Evolutionary conservation across 1,284 basidiomycete genomes (phyloP).

Genomic region (Trametes sp.): DNA sequence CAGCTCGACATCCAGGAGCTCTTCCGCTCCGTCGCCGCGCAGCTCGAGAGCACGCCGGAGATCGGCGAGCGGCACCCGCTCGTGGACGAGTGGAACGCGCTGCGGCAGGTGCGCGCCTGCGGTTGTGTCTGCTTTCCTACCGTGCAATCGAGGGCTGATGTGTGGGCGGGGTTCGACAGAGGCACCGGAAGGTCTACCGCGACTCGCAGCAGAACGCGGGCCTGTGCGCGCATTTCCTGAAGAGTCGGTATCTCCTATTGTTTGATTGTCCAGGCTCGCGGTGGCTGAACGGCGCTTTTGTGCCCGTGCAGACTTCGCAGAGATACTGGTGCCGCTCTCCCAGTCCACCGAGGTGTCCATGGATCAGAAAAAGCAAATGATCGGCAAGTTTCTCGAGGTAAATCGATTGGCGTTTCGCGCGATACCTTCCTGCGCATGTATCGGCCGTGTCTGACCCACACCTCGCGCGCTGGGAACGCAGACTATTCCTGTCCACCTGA

Average conservation of each 20-base stretch:
- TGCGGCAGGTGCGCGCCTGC: conserved; percentile 33
- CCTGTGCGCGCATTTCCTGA: conserved; percentile 39
- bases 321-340: conserved; percentile 39
- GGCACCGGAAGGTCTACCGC: conserved; percentile 36
- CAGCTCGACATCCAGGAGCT: conserved; percentile 40
- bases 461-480: conserved; percentile 11
- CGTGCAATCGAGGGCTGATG: background rate
- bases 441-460: too few relatives aligned
- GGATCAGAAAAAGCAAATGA: conserved; percentile 42
- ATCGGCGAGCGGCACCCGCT: conserved; percentile 37
- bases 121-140: background rate
- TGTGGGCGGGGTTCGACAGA: conserved; percentile 12
- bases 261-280: background rate
- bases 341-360: conserved; percentile 34
- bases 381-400: conserved; percentile 43
- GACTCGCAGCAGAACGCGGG: conserved; percentile 41
- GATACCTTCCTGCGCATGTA: too few relatives aligned
- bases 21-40: conserved; percentile 36
- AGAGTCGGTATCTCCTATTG: conserved; percentile 27
- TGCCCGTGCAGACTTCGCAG: conserved; percentile 35
- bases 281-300: background rate
- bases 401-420: background rate
- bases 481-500: conserved; percentile 40
- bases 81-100: conserved; percentile 34
- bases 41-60: conserved; percentile 39